These are phyloP conservation scores for Puya raimondii DNA, from an alignment of 176 grass and related monocot species.

Conservation along the genomic window DNA sequence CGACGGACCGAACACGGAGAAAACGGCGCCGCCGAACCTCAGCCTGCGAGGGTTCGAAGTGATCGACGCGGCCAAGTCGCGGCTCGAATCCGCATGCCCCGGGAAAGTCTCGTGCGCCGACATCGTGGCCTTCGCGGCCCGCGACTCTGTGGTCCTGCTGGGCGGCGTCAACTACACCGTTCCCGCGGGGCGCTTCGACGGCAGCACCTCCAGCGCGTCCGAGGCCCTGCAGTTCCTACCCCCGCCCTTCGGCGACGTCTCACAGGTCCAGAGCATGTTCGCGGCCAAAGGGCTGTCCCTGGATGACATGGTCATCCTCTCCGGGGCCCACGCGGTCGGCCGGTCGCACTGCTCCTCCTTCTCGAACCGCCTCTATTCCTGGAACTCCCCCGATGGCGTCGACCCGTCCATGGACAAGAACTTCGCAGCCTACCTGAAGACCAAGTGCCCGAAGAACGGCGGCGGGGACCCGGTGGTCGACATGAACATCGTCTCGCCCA, in stretches of 20 bases:
- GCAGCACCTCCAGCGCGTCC: conserved; percentile 21
- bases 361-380: conserved; percentile 4
- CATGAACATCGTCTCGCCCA: conserved; percentile 21
- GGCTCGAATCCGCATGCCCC: conserved; percentile 20
- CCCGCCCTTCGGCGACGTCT: not conserved
- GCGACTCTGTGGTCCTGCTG: conserved; percentile 36
- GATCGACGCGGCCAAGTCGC: conserved; percentile 36
- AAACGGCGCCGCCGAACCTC: conserved; percentile 22
- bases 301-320: conserved; percentile 42
- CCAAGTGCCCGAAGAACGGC: conserved; percentile 10
- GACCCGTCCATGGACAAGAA: conserved; percentile 19
- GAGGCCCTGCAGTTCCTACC: conserved; percentile 26
- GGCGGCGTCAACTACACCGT: conserved; percentile 27
- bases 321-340: conserved; percentile 46
- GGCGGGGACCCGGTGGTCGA: conserved; percentile 17
- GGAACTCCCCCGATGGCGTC: not conserved
- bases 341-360: conserved; percentile 51
- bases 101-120: conserved; percentile 43
- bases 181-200: conserved; percentile 26
- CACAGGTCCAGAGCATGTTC: conserved; percentile 26
- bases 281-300: conserved; percentile 13
- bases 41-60: conserved; percentile 58
- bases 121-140: conserved; percentile 36
- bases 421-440: not conserved
- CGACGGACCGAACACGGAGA: conserved; percentile 6